Evolutionary conservation across 2,329 filamentous ascomycete genomes (phyloP).

Genomic region (Coleophoma crateriformis): DNA sequence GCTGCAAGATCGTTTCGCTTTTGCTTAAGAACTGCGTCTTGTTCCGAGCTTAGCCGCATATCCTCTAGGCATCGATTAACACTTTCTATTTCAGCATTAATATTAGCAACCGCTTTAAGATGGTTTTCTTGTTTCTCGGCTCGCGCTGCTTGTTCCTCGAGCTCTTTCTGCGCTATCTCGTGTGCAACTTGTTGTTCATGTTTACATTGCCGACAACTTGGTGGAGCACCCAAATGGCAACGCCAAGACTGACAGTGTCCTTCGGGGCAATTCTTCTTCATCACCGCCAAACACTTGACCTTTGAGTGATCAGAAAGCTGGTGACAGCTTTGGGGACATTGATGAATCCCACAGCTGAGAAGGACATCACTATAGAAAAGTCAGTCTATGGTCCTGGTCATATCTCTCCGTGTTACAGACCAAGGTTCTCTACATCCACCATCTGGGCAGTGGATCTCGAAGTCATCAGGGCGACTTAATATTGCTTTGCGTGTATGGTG

Average conservation of each 20-base stretch:
- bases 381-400: neutral
- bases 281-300: conserved; percentile 36
- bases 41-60: conserved; percentile 36
- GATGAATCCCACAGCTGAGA: conserved; percentile 53
- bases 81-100: conserved; percentile 18
- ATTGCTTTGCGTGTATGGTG: conserved; percentile 46
- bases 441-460: conserved; percentile 58
- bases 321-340: conserved; percentile 58
- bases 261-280: conserved; percentile 43
- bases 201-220: conserved; percentile 44
- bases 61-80: conserved; percentile 33
- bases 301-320: conserved; percentile 48
- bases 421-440: conserved; percentile 63
- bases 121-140: conserved; percentile 13
- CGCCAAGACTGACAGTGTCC: conserved; percentile 41
- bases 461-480: conserved; percentile 47
- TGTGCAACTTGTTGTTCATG: conserved; percentile 39
- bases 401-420: conserved; percentile 29
- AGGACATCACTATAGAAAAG: conserved; percentile 33
- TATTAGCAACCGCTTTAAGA: conserved; percentile 10
- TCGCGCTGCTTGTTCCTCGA: conserved; percentile 12
- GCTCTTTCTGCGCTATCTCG: conserved; percentile 30
- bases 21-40: conserved; percentile 22
- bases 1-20: too few species aligned
- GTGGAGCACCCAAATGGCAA: conserved; percentile 36